Conservation (phyloP, 2,329 filamentous ascomycete genomes). For the Onygenales sp. region DNA sequence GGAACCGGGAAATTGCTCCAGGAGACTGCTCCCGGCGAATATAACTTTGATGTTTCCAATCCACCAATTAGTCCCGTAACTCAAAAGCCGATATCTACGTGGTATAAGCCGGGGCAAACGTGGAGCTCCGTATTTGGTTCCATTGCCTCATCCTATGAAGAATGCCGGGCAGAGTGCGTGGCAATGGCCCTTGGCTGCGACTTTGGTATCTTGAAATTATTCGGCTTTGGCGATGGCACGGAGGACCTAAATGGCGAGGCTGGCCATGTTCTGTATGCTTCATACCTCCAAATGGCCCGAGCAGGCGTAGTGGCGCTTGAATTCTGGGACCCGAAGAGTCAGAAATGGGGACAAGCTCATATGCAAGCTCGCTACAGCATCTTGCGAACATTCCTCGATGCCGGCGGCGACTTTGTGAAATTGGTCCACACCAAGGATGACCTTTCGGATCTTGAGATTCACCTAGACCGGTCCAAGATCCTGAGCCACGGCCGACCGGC, state of each 20-base stretch:
- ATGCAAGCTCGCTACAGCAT: conserved; percentile 90
- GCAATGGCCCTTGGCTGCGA: conserved; percentile 88
- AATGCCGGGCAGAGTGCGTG: conserved; percentile 88
- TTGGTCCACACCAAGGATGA: conserved; percentile 66
- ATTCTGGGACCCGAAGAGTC: conserved; percentile 84
- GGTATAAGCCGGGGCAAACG: conserved; percentile 92
- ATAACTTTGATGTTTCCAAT: conserved; percentile 78
- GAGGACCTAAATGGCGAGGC: conserved; percentile 64
- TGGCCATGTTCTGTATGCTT: conserved; percentile 77
- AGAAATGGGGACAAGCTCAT: conserved; percentile 88
- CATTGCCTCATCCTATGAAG: conserved; percentile 81
- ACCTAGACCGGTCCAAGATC: conserved; percentile 78
- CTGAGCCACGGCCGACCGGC: conserved; percentile 71
- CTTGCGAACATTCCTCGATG: conserved; percentile 64
- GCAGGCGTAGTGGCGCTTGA: conserved; percentile 84
- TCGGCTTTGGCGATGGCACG: conserved; percentile 75
- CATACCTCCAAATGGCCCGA: conserved; percentile 88
- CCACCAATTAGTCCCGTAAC: conserved; percentile 75
- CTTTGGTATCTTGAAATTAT: conserved; percentile 79
- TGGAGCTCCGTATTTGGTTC: conserved; percentile 90
- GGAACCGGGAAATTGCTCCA: conserved; percentile 90
- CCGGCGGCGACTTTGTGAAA: conserved; percentile 77
- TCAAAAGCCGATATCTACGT: conserved; percentile 66
- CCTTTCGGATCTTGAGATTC: conserved; percentile 71
- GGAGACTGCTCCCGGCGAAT: conserved; percentile 70